Evolutionary conservation across 2,329 filamentous ascomycete species (phyloP), one percentile per base, ranked within the genome.

Genomic region (Botrytis elliptica): DNA sequence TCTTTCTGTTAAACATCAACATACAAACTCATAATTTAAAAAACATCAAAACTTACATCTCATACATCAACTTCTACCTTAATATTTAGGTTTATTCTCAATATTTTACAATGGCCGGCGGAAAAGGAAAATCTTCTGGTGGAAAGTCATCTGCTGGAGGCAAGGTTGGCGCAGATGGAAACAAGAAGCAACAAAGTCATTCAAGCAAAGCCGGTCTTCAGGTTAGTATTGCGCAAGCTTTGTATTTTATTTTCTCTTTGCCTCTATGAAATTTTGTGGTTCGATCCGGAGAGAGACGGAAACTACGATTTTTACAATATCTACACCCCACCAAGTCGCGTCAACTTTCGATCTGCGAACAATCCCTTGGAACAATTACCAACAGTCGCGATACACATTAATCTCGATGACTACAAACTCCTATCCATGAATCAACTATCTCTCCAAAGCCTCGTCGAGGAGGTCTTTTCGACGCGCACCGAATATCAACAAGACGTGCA

Each of bases 121-220:
- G 81, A 75, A 82, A 82, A 75, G 80, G 80, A 77, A 82, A 82
- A 77, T 81, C 79, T 74, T 81, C 79, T 33, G 80, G 79, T 68
- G 81, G 81, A 72, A 82, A 82, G 79, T 81, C 79, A 25, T 81
- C 81, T n/a, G 81, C 81, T n/a, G 81, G 81, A 76, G 81, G 81
- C 73, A 82, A 82, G 78, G 78, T 79, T 52, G 80, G 81, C 69
- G 77, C 76, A 38, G 80, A 81, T 74, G 78, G 76, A 65, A 78
- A 73, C 74, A 81, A 82, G 79, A 82, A 82, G 72, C 81, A 82
- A 71, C 80, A 81, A 74, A 81, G 79, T 70, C 81, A 82, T 75
- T 82, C 81, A 36, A 80, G 78, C 76, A 81, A 81, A 74, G 81
- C 81, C 76, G 81, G 81, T 77, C 80, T 82, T 73, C 80, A 81